Evolutionary conservation across 257 asterid species (phyloP).

Genomic region (Solanum gandarillasii): DNA sequence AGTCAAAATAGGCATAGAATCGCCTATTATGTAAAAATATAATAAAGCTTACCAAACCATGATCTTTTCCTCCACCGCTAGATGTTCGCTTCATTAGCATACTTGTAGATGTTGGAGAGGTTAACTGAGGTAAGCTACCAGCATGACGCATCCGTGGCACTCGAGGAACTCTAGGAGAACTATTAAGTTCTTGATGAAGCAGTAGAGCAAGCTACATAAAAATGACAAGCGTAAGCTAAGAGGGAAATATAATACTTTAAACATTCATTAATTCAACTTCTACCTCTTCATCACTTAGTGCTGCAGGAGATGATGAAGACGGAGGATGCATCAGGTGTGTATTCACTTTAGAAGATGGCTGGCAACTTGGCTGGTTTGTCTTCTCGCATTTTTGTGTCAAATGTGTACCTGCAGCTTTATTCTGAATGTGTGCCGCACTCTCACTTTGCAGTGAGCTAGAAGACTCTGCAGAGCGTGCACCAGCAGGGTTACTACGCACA

Average conservation of each 20-base stretch:
- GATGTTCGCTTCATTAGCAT: conserved; percentile 61
- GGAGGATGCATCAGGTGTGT: conserved; percentile 41
- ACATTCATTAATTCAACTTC: background rate
- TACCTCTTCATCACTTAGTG: conserved; percentile 96
- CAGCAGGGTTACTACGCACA: conserved; percentile 21
- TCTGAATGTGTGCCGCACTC: conserved; percentile 31
- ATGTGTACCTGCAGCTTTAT: conserved; percentile 32
- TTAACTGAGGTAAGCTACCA: conserved; percentile 81
- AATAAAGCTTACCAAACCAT: conserved; percentile 39
- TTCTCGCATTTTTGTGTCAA: conserved; percentile 56
- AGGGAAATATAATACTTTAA: background rate
- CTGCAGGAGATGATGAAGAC: conserved; percentile 49
- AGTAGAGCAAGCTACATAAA: conserved; percentile 74
- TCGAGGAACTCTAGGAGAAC: conserved; percentile 97
- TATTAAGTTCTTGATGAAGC: conserved; percentile 93
- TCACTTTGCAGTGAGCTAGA: conserved; percentile 35
- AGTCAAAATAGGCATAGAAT: background rate
- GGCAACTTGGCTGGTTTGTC: conserved; percentile 35
- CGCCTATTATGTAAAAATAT: background rate
- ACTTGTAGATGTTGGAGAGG: conserved; percentile 65
- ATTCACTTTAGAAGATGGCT: conserved; percentile 48
- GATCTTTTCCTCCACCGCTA: conserved; percentile 71
- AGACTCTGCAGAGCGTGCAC: conserved; percentile 33
- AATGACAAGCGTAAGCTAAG: background rate
- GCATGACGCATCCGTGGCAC: conserved; percentile 96